A percentile compares a stretch with the other conserved stretches of the same genome.
phyloP scores from a whole-genome alignment of 2,329 filamentous ascomycete genomes.

The Sclerotinia minor region DNA sequence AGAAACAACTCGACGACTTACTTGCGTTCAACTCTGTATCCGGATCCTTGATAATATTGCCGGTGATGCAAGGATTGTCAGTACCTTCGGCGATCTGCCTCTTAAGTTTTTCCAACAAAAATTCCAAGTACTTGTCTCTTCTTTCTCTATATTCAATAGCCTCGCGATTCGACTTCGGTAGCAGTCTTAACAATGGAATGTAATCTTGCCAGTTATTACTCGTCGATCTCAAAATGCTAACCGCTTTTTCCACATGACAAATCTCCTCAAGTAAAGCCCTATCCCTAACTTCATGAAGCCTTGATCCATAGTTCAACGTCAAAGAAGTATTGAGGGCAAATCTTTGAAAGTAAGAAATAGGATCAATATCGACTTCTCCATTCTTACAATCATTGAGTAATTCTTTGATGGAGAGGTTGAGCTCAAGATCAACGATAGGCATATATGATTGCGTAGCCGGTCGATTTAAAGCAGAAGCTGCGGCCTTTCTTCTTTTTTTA shows the following conservation, averaged over 20 bases:
- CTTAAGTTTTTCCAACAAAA: conserved; percentile 59
- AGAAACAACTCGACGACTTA: conserved; percentile 40
- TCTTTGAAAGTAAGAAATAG: conserved; percentile 70
- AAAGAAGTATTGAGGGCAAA: conserved; percentile 76
- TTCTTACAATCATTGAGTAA: conserved; percentile 63
- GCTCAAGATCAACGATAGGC: conserved; percentile 79
- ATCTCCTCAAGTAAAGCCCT: conserved; percentile 71
- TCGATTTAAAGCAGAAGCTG: conserved; percentile 74
- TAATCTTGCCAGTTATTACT: conserved; percentile 87
- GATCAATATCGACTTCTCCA: conserved; percentile 66
- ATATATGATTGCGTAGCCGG: conserved; percentile 77
- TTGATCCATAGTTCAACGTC: conserved; percentile 76
- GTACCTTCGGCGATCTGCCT: conserved; percentile 61
- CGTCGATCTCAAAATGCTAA: conserved; percentile 74
- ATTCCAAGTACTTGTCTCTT: conserved; percentile 64
- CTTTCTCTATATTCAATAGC: conserved; percentile 67
- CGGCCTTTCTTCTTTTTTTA: conserved; percentile 74
- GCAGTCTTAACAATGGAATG: conserved; percentile 69
- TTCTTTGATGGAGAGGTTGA: conserved; percentile 69
- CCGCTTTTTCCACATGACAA: conserved; percentile 70
- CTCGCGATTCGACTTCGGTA: conserved; percentile 60
- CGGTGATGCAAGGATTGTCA: conserved; percentile 67
- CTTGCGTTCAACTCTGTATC: conserved; percentile 68
- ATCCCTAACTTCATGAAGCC: conserved; percentile 67
- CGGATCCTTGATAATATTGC: conserved; percentile 61